A percentile compares a stretch with the other conserved stretches of the same genome.
These are phyloP conservation scores for Antarctomyces pellizariae DNA, from an alignment of 495 filamentous ascomycete species.

Conservation along the genomic window DNA sequence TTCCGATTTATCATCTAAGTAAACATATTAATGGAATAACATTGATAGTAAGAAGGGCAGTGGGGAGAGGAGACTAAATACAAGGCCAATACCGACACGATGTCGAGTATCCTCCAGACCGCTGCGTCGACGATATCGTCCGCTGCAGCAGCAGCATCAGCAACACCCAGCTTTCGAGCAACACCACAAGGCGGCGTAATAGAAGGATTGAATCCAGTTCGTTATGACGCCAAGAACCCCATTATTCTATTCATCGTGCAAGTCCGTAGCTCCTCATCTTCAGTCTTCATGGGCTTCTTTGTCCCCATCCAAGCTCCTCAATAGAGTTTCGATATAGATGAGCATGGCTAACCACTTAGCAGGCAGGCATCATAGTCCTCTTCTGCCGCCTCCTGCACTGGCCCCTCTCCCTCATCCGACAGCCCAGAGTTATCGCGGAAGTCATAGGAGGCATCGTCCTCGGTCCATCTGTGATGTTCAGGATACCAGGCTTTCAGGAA, in stretches of 20 bases:
- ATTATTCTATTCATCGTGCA: slow-evolving; percentile 89
- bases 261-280: slow-evolving; percentile 21
- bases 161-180: slow-evolving; percentile 13
- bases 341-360: neutral
- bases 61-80: too few relatives aligned
- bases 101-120: slow-evolving; percentile 2
- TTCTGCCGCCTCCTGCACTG: slow-evolving; percentile 67
- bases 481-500: slow-evolving; percentile 55
- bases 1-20: too few relatives aligned
- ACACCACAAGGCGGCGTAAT: slow-evolving; percentile 44
- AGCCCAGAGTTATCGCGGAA: slow-evolving; percentile 89
- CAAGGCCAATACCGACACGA: too few relatives aligned
- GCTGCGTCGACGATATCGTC: slow-evolving; percentile 4
- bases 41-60: too few relatives aligned
- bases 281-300: neutral
- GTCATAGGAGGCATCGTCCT: slow-evolving; percentile 83
- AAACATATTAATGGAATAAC: too few relatives aligned
- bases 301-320: neutral
- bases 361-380: slow-evolving; percentile 78
- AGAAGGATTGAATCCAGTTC: slow-evolving; percentile 46
- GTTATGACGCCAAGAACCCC: slow-evolving; percentile 58
- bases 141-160: slow-evolving; percentile 5
- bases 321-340: neutral
- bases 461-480: slow-evolving; percentile 68
- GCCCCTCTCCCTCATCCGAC: slow-evolving; percentile 66